These are phyloP conservation scores for Acanthamoeba rhysodes DNA, from an alignment of 208 protist genomes.

Conservation along the genomic window DNA sequence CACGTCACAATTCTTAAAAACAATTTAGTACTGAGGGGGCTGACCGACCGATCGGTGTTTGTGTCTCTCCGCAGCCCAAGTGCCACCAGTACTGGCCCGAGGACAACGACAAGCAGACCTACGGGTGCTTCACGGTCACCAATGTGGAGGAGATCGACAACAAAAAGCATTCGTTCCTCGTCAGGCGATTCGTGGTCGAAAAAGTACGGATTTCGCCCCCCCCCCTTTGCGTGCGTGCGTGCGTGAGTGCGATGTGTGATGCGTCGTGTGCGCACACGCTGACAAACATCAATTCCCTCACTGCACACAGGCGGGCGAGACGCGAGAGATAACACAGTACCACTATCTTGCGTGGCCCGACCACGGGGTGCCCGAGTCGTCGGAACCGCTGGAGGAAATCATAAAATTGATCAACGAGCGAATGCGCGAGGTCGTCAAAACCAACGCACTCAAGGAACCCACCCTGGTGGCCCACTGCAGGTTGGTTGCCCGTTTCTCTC, in stretches of 20 bases:
- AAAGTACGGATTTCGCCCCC: neutral
- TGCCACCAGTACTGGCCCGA: slow-evolving; percentile 64
- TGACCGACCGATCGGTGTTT: neutral
- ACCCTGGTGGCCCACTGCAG: slow-evolving; percentile 55
- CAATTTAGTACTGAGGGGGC: neutral
- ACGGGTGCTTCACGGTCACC: neutral
- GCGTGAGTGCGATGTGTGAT: neutral
- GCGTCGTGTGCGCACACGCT: neutral
- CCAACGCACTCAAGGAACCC: neutral
- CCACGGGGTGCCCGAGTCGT: slow-evolving; percentile 54
- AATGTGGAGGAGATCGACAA: neutral
- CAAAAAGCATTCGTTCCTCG: slow-evolving; percentile 11
- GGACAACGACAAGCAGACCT: neutral
- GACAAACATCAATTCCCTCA: neutral
- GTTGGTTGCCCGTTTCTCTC: neutral
- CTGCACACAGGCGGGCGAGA: neutral
- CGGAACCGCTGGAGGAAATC: slow-evolving; percentile 61
- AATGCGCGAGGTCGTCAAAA: neutral
- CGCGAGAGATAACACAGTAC: slow-evolving; percentile 46
- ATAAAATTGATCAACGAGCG: slow-evolving; percentile 52
- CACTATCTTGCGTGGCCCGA: slow-evolving; percentile 67
- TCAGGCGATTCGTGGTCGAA: slow-evolving; percentile 2
- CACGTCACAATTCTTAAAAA: neutral
- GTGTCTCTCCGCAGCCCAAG: neutral
- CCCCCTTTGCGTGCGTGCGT: neutral